A percentile compares a stretch with the other conserved stretches of the same genome.
These are phyloP conservation scores for Mortierella sp. DNA, from an alignment of 371 early-diverging fungal species.

Conservation along the genomic window DNA sequence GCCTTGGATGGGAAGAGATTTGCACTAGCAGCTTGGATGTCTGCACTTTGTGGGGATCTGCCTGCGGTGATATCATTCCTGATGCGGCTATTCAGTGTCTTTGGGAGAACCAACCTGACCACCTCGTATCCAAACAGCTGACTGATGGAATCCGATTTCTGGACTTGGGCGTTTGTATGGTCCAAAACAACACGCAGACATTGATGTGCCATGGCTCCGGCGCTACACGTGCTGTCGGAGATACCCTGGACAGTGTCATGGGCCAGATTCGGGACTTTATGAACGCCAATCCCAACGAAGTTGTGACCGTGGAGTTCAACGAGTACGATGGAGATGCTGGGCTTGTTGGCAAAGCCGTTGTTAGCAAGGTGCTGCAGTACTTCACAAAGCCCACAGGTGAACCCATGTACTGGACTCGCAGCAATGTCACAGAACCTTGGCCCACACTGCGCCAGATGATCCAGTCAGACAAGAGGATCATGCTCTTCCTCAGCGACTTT, in stretches of 20 bases:
- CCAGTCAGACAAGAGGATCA: constrained; percentile 35
- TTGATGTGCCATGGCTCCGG: constrained; percentile 52
- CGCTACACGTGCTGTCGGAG: constrained; percentile 26
- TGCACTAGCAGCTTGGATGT: constrained; percentile 41
- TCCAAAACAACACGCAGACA: constrained; percentile 28
- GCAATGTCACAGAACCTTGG: constrained; percentile 20
- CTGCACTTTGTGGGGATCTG: constrained; percentile 47
- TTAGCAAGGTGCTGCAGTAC: constrained; percentile 32
- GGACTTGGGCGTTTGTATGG: constrained; percentile 47
- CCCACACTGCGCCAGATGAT: constrained; percentile 55
- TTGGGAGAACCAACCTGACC: constrained; percentile 57
- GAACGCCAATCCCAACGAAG: constrained; percentile 37
- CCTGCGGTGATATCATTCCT: constrained; percentile 39
- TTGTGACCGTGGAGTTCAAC: constrained; percentile 54
- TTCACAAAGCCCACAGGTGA: constrained; percentile 33
- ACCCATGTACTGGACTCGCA: constrained; percentile 24
- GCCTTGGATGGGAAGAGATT: constrained; percentile 51
- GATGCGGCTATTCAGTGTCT: constrained; percentile 45
- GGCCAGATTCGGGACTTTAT: constrained; percentile 28
- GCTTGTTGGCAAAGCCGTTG: constrained; percentile 11
- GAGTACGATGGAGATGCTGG: constrained; percentile 37
- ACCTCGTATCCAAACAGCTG: constrained; percentile 44
- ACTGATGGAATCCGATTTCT: constrained; percentile 52
- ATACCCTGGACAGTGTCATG: constrained; percentile 29
- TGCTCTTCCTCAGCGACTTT: constrained; percentile 43